phyloP scores from a whole-genome alignment of 106 monocot genomes.

The Phalaenopsis aphrodite region DNA sequence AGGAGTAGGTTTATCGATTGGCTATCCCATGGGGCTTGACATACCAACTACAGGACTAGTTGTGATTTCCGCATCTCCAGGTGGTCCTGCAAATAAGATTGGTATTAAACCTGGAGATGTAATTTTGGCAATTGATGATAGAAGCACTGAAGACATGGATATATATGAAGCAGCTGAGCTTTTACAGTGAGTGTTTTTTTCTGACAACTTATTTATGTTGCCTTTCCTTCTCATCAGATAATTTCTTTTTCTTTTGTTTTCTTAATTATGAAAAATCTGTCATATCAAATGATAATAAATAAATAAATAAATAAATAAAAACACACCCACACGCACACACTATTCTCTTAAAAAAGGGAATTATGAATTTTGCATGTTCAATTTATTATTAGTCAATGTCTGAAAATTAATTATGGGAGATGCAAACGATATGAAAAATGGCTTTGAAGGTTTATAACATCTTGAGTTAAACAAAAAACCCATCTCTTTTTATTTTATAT shows the following conservation, averaged over 20 bases:
- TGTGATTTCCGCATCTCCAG: constrained; percentile 78
- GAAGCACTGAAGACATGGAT: constrained; percentile 84
- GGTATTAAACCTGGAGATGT: constrained; percentile 80
- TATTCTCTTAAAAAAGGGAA: too few relatives aligned
- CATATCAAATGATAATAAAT: too few relatives aligned
- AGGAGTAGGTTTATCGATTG: constrained; percentile 95
- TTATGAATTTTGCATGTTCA: too few relatives aligned
- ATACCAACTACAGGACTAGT: constrained; percentile 52
- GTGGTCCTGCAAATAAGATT: constrained; percentile 77
- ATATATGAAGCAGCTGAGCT: constrained; percentile 94
- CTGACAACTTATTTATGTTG: constrained; percentile 3
- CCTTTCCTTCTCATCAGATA: not conserved
- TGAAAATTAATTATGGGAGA: too few relatives aligned
- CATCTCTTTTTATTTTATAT: too few relatives aligned
- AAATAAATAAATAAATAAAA: too few relatives aligned
- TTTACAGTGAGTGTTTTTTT: constrained; percentile 62
- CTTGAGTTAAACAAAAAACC: too few relatives aligned
- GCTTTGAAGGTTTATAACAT: too few relatives aligned
- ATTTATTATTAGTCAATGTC: too few relatives aligned
- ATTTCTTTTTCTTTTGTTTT: not conserved
- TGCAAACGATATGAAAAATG: too few relatives aligned
- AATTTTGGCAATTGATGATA: constrained; percentile 72
- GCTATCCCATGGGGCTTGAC: constrained; percentile 61
- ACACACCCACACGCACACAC: too few relatives aligned
- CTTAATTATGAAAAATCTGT: too few relatives aligned